phyloP scores from a whole-genome alignment of 306 rosid species.

The Coriaria nepalensis region DNA sequence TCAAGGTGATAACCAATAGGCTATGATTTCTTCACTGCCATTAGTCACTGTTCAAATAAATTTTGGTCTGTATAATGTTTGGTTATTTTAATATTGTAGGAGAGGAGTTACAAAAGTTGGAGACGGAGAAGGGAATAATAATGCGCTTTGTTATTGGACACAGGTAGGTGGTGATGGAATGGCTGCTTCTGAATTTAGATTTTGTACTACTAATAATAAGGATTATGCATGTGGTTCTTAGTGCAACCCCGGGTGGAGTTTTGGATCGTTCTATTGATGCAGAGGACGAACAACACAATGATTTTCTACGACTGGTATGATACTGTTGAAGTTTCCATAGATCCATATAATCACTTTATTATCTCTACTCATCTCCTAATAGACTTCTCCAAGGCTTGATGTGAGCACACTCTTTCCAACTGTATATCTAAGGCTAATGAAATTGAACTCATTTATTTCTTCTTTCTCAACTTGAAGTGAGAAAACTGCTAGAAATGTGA shows the following conservation, averaged over 20 bases:
- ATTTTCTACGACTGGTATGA: slow-evolving; percentile 43
- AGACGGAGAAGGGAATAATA: slow-evolving; percentile 44
- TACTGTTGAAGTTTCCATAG: neutral
- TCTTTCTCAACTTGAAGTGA: neutral
- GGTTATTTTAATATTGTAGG: slow-evolving; percentile 17
- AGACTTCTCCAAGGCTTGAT: slow-evolving; percentile 4
- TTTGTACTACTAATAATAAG: neutral
- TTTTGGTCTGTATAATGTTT: neutral
- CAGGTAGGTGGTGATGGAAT: slow-evolving; percentile 18
- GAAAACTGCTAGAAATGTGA: too few relatives aligned
- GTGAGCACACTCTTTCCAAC: neutral
- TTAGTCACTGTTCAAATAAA: slow-evolving; percentile 7
- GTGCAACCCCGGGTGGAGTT: slow-evolving; percentile 42
- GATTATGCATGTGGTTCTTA: slow-evolving; percentile 13
- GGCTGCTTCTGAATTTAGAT: too few relatives aligned
- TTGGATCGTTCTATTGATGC: slow-evolving; percentile 50
- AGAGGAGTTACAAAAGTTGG: slow-evolving; percentile 29
- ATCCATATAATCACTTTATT: neutral
- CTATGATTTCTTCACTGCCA: neutral
- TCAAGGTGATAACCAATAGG: slow-evolving; percentile 18
- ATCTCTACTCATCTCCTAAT: slow-evolving; percentile 2
- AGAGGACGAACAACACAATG: slow-evolving; percentile 34
- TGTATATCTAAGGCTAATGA: neutral
- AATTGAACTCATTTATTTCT: neutral
- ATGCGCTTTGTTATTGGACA: slow-evolving; percentile 49